Base-by-base conservation (phyloP, 306 rosid species). In the Trifolium repens region DNA sequence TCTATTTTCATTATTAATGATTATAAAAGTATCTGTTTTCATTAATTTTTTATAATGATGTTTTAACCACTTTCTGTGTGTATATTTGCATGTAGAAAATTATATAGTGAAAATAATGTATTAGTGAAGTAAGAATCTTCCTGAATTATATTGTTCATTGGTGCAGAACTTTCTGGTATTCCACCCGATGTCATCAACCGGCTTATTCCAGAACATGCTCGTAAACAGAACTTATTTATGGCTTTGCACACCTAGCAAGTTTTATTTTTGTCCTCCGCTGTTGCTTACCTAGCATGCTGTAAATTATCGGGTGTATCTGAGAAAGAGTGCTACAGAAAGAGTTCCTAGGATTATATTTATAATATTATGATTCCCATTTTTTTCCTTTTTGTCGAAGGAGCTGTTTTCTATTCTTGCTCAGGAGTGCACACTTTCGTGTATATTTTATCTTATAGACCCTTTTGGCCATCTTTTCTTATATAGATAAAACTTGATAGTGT, bases 161-260 rank as follows among this genome's bases (percentile, higher is more conserved):
- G 78, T 72, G 86, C 91, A 96, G 98, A 96, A 89, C 93, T 96
- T 70, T 82, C 87, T 9, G 98, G 98, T 60, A 81, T 92, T 78
- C 91, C 93, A 24, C 82, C 91, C 1, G 98, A 96, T 7, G 75
- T 76, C 8, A 80, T 86, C 77, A 85, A 83, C 74, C 90, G 91
- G 61, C 96, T 96, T 64, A 89, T 92, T 84, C 99, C 99, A 13
- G 98, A 96, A 79, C 98, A 92, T 82, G 97, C 99, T 67, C 96
- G 96, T 19, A 96, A 88, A 83, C 93, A 92, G 91, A 96, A 92
- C 88, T 84, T 89, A 60, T 96, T 96, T 77, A 96, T 96, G 99
- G 99, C 98, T 62, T 85, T 96, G 89, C 92, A 96, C 80, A 54
- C 90, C 73, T 94, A 91, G 91, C 81, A 72, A 80, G 77, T 59